Evolutionary conservation across 805 yeast species (phyloP).

Genomic region (Kurtzmaniella cleridarum): DNA sequence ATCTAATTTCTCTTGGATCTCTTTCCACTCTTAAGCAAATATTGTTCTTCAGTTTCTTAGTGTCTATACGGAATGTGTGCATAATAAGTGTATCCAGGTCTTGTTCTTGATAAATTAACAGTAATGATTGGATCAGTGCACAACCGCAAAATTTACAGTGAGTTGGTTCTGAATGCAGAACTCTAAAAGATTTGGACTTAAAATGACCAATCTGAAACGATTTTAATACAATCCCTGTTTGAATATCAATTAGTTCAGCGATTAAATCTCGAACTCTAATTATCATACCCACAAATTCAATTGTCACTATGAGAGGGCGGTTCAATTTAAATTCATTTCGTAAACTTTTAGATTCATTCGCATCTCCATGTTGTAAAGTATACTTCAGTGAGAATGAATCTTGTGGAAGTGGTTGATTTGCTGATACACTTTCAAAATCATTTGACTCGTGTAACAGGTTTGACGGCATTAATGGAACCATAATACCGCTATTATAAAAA

Average conservation of each 20-base stretch:
- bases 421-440: conserved; percentile 10
- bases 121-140: conserved; percentile 68
- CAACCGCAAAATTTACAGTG: conserved; percentile 92
- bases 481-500: conserved; percentile 31
- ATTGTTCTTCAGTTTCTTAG: conserved; percentile 65
- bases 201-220: conserved; percentile 58
- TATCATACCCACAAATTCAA: conserved; percentile 72
- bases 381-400: not conserved
- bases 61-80: conserved; percentile 67
- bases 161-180: conserved; percentile 78
- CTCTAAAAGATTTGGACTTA: conserved; percentile 55
- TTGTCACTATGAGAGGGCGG: conserved; percentile 42
- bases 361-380: not conserved
- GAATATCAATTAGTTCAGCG: conserved; percentile 72
- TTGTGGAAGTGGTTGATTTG: not conserved
- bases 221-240: conserved; percentile 66
- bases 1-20: conserved; percentile 87
- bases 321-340: conserved; percentile 14
- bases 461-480: conserved; percentile 7
- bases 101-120: conserved; percentile 63
- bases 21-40: conserved; percentile 88
- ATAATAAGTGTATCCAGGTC: conserved; percentile 54
- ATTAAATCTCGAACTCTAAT: conserved; percentile 49
- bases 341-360: not conserved
- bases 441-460: conserved; percentile 9